Evolutionary conservation across 164 flowering plant species (phyloP), one percentile per base, ranked within the genome.

Genomic region (Magnolia officinalis): DNA sequence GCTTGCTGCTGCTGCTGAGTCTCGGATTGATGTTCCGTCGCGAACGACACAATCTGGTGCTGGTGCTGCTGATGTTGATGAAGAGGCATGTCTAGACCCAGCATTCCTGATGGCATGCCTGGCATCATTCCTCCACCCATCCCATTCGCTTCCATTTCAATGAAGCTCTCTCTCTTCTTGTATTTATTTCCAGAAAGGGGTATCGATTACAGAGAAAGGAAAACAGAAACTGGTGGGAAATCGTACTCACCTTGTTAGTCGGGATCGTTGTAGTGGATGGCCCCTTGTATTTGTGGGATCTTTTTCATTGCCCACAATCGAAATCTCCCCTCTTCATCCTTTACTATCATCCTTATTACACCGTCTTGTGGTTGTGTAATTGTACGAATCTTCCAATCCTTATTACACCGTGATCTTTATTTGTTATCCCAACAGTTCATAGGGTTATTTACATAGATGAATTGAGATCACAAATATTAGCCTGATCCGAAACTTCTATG

Each of bases 11-110:
- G 71, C 63, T 50, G 79, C 45, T 76, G 80, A 7, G 72, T 55
- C 19, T 80, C 78, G 2, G 69, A 37, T 8, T 74, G 79, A 26
- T 80, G 63, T 10, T 76, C 58, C 10, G 77, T 9, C 2, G 76
- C 73, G 45, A 81, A 81, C 20, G 82, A 8, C 0, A 77, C 58
- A 68, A 81, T 29, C 10, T 74, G 84, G 19, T 72, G 75, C 23
- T 72, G 78, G 18, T 75, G 76, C 26, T 68, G 76, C 1, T 70
- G 75, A 0, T 66, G 79, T 37, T 77, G 80, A 21, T 83, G 86
- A 6, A 73, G 66, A 72, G 82, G 79, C 76, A 84, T 77, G 21
- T 84, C 86, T 50, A 84, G 58, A 10, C 84, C 82, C 20, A 84
- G 50, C 76, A 84, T 79, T 71, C 84, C 82, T 21, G 82, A 71